Evolutionary conservation across 176 grass and related monocot species (phyloP), one percentile per base, ranked within the genome.

Genomic region (Ensete glaucum): DNA sequence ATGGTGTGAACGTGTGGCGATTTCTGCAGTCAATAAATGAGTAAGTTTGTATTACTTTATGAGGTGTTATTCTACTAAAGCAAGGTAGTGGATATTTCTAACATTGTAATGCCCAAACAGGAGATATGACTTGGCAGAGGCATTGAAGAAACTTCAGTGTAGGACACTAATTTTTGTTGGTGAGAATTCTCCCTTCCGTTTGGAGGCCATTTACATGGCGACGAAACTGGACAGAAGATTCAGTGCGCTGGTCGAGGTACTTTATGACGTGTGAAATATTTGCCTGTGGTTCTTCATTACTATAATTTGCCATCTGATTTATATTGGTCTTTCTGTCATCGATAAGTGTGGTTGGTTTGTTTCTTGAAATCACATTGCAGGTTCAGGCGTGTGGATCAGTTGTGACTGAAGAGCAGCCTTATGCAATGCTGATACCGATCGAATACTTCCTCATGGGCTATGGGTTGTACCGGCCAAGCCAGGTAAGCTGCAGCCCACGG

Each of bases 361-460:
- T 14, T 17, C 54, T 27, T 69, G 64, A 21, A 20, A 76, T 79
- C 3, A 69, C 19, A 69, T 77, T 78, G 16, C 84, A 98, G 94
- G 95, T 99, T 15, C 90, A 98, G 73, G 90, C 84, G 19, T 98
- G 95, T 0, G 95, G 95, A 50, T 98, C 95, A 11, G 72, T 98
- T 4, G 70, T 94, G 80, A 98, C 95, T 0, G 95, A 98, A 77
- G 90, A 98, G 78, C 95, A 98, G 74, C 95, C 95, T 1, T 90
- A 89, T 19, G 86, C 95, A 15, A 93, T 98, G 95, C 88, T 98
- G 54, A 94, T 98, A 85, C 90, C 90, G 0, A 83, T 98, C 82
- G 95, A 98, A 78, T 98, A 98, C 79, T 98, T 98, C 55, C 77
- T 98, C 50, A 91, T 91, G 85, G 90, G 95, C 43, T 98, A 98